Evolutionary conservation across 108 stramenopile genomes (phyloP), one percentile per base, ranked within the genome.

Genomic region (Skeletonema menzelii): DNA sequence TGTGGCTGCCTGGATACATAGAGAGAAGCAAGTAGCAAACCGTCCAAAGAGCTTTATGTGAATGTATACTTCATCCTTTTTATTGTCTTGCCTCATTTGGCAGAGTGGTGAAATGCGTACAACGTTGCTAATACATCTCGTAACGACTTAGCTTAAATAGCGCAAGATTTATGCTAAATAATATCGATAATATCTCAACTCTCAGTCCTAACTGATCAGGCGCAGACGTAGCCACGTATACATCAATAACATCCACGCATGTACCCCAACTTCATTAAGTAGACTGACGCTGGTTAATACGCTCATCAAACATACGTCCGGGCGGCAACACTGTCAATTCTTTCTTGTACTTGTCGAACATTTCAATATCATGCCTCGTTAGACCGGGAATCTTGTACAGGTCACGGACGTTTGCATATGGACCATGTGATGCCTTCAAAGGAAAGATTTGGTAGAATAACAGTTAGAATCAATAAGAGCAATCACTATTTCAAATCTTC

Each of bases 271-370:
- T 17, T 63, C 7, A 56, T 82, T 87, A 91, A 35, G 88, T 91
- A 42, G 84, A 86, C 22, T 87, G 86, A 37, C 88, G 82, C 28
- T 84, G 82, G 66, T 91, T 91, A 73, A 91, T 87, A 12, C 91
- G 67, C 59, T 92, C 91, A 27, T 77, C 63, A 40, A 87, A 89
- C 63, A 75, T 76, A 34, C 91, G 80, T 11, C 85, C 82, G 11
- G 85, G 84, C 27, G 87, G 85, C 26, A 85, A 74, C n/a, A 74
- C 87, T 19, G 85, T 89, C 13, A 89, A 73, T 31, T 89, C 73
- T 20, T 58, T 64, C 59, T 92, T 75, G 57, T 92, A 92, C 79
- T 86, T 82, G 58, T 89, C 86, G 70, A 92, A 88, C 26, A 88
- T 37, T 2, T 74, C 68, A 44, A 67, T 85, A 69, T 92, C 91